A percentile compares a stretch with the other conserved stretches of the same genome.
Conservation (phyloP, 768 basidiomycete species). For the Amylocystis lapponica region DNA sequence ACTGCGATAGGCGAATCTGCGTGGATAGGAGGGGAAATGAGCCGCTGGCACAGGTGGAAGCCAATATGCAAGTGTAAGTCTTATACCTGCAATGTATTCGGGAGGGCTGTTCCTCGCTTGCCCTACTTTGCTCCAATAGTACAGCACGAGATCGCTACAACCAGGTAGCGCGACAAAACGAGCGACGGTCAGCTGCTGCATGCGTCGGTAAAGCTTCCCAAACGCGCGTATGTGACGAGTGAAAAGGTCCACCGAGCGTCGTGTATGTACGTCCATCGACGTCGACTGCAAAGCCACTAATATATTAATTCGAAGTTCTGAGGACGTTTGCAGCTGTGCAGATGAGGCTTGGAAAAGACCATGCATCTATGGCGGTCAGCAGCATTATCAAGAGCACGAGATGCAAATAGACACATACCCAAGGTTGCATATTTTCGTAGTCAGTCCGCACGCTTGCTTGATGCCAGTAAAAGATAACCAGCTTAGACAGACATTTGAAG, state of each 20-base stretch:
- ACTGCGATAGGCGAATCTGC: constrained; percentile 57
- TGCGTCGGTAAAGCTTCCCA: constrained; percentile 75
- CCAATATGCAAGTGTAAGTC: neutral
- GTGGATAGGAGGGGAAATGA: neutral
- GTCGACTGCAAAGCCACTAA: constrained; percentile 36
- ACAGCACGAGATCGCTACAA: constrained; percentile 65
- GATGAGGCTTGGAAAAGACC: constrained; percentile 58
- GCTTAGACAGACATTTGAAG: constrained; percentile 70
- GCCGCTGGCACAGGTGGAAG: neutral
- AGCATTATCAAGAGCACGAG: constrained; percentile 1
- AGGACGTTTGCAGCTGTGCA: constrained; percentile 48
- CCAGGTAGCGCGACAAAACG: constrained; percentile 60
- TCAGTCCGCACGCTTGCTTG: too few species aligned
- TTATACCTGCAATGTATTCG: constrained; percentile 52
- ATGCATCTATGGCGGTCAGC: constrained; percentile 39
- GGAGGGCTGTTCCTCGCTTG: constrained; percentile 55
- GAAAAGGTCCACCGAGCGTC: constrained; percentile 47
- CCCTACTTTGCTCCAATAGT: constrained; percentile 77
- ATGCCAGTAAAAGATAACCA: constrained; percentile 35
- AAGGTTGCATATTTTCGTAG: constrained; percentile 38
- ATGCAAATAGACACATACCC: constrained; percentile 36
- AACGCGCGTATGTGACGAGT: constrained; percentile 66
- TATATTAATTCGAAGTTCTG: constrained; percentile 51
- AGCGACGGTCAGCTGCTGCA: constrained; percentile 55
- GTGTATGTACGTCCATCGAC: constrained; percentile 31